Conservation (phyloP, 495 filamentous ascomycete species). For the Extremus antarcticus region DNA sequence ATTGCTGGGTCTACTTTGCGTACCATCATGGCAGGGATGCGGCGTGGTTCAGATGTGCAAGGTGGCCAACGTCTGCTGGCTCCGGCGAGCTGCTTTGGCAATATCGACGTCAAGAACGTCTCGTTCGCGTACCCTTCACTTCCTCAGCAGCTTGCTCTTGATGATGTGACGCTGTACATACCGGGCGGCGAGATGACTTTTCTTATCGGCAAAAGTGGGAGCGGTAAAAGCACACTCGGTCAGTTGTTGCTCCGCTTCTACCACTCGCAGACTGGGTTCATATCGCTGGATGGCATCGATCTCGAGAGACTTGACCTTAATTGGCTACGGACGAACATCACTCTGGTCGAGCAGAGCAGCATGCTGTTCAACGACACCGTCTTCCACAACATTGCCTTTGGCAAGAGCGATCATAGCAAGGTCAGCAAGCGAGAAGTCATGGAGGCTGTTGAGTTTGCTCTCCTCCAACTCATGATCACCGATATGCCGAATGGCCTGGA, state of each 20-base stretch:
- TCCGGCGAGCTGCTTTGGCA: conserved; percentile 41
- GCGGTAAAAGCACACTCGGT: conserved; percentile 83
- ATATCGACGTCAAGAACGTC: conserved; percentile 60
- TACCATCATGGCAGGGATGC: conserved; percentile 33
- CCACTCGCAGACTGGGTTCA: conserved; percentile 49
- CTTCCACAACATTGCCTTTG: conserved; percentile 70
- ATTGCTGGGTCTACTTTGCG: conserved; percentile 55
- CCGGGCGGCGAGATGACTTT: conserved; percentile 65
- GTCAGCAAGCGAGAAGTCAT: conserved; percentile 46
- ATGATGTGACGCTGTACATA: conserved; percentile 54
- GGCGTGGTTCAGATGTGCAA: conserved; percentile 20
- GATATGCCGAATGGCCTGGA: conserved; percentile 63
- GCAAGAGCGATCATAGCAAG: conserved; percentile 38
- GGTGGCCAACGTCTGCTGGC: neutral
- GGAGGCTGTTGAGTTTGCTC: conserved; percentile 50
- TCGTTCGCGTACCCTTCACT: conserved; percentile 78
- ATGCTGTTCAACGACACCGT: conserved; percentile 78
- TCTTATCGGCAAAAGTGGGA: conserved; percentile 77
- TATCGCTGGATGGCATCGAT: conserved; percentile 55
- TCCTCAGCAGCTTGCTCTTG: conserved; percentile 49
- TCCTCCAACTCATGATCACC: conserved; percentile 61
- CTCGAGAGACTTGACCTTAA: conserved; percentile 50
- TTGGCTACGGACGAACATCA: conserved; percentile 73
- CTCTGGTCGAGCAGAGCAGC: conserved; percentile 72
- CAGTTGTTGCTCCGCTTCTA: conserved; percentile 75